Evolutionary conservation across 768 basidiomycete species (phyloP).

Genomic region (Suillus americanus): DNA sequence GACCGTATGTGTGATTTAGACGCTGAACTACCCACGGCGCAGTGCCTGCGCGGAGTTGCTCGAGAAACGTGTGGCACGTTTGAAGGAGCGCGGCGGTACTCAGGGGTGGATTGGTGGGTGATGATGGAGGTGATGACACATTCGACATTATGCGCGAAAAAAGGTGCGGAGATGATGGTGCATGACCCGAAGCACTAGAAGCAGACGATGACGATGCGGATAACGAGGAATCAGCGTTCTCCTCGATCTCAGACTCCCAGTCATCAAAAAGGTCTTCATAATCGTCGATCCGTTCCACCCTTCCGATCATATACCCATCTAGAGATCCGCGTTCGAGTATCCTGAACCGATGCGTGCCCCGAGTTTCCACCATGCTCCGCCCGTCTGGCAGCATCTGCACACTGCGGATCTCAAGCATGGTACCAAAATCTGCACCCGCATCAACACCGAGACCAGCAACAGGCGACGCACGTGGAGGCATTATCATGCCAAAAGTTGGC

Average conservation of each 20-base stretch:
- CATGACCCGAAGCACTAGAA: constrained; percentile 4
- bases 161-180: constrained; percentile 13
- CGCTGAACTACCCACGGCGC: constrained; percentile 95
- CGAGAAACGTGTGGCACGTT: constrained; percentile 60
- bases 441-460: constrained; percentile 19
- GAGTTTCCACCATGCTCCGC: constrained; percentile 79
- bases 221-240: constrained; percentile 14
- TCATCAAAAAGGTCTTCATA: constrained; percentile 34
- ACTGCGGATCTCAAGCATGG: constrained; percentile 85
- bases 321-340: constrained; percentile 79
- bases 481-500: constrained; percentile 93
- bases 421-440: constrained; percentile 65
- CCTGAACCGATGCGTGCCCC: constrained; percentile 74
- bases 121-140: constrained; percentile 10
- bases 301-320: constrained; percentile 89
- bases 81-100: constrained; percentile 40
- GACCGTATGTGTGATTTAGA: constrained; percentile 74
- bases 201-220: constrained; percentile 15
- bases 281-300: constrained; percentile 61
- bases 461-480: constrained; percentile 52
- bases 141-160: constrained; percentile 18
- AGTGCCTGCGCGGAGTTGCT: constrained; percentile 61
- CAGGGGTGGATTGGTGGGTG: constrained; percentile 11
- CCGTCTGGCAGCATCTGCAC: constrained; percentile 91
- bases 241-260: constrained; percentile 22